Conservation (phyloP, 2,329 filamentous ascomycete species). For the Tolypocladium endophyticum region DNA sequence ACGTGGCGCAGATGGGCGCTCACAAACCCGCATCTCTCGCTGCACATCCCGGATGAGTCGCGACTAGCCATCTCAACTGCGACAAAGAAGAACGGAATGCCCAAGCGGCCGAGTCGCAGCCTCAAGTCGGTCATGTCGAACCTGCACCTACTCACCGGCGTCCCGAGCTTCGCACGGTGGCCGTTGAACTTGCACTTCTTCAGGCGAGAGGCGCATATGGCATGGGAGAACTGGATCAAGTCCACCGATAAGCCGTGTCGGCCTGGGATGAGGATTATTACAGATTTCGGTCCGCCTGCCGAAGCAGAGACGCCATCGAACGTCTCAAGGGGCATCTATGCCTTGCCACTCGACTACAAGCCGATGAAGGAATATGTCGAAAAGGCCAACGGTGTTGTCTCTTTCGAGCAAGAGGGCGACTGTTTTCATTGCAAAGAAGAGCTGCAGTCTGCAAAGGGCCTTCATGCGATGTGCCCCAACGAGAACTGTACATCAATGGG, state of each 20-base stretch:
- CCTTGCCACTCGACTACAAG: conserved; percentile 43
- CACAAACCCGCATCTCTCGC: conserved; percentile 71
- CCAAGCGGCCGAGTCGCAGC: conserved; percentile 46
- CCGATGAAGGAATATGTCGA: conserved; percentile 41
- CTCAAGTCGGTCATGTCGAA: conserved; percentile 66
- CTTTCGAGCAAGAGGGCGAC: conserved; percentile 43
- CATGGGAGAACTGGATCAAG: conserved; percentile 54
- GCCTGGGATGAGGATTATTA: conserved; percentile 38
- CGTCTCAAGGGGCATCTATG: conserved; percentile 37
- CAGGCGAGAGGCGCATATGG: conserved; percentile 51
- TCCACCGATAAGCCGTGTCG: conserved; percentile 36
- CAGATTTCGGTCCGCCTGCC: conserved; percentile 37
- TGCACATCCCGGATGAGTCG: conserved; percentile 60
- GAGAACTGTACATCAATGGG: conserved; percentile 43
- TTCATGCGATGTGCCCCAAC: conserved; percentile 48
- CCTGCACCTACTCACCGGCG: conserved; percentile 67
- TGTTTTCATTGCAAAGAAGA: conserved; percentile 42
- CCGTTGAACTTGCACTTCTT: conserved; percentile 78
- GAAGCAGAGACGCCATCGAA: conserved; percentile 2
- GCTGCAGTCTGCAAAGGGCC: conserved; percentile 35
- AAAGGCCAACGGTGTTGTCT: conserved; percentile 43
- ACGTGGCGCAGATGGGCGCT: conserved; percentile 67
- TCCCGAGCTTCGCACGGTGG: conserved; percentile 73
- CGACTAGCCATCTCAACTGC: conserved; percentile 44
- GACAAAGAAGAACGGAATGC: conserved; percentile 41